phyloP scores from a whole-genome alignment of 1,284 basidiomycete genomes.

The Singerocomus inundabilis region DNA sequence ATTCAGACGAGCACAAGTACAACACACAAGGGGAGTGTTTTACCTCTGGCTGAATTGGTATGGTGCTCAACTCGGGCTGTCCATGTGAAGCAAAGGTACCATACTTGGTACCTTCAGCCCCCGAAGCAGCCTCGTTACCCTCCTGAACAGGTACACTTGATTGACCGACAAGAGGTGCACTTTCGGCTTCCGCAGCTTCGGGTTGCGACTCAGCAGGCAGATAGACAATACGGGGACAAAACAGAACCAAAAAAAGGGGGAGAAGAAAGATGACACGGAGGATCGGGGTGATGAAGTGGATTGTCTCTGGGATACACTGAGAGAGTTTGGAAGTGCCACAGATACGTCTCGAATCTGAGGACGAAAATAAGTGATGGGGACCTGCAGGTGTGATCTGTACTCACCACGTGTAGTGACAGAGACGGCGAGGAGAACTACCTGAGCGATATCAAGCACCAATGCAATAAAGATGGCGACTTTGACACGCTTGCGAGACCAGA shows the following conservation, averaged over 20 bases:
- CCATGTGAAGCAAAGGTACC: constrained; percentile 50
- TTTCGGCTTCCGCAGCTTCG: constrained; percentile 20
- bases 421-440: constrained; percentile 53
- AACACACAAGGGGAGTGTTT: background rate
- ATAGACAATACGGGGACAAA: constrained; percentile 62
- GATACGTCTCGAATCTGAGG: constrained; percentile 20
- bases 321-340: constrained; percentile 36
- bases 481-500: constrained; percentile 65
- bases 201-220: constrained; percentile 40
- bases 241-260: constrained; percentile 55
- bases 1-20: background rate
- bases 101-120: constrained; percentile 51
- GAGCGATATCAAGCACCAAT: constrained; percentile 56
- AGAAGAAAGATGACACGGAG: constrained; percentile 64
- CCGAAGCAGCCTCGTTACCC: constrained; percentile 22
- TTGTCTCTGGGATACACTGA: constrained; percentile 41
- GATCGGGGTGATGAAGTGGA: constrained; percentile 62
- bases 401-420: constrained; percentile 47
- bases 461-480: constrained; percentile 52
- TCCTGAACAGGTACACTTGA: constrained; percentile 28
- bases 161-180: constrained; percentile 31
- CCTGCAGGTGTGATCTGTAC: constrained; percentile 16
- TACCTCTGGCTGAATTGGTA: constrained; percentile 10
- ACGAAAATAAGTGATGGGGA: background rate
- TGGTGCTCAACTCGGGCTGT: constrained; percentile 7